phyloP scores from a whole-genome alignment of 1,139 yeast genomes.

The Suhomyces yuchorum region DNA sequence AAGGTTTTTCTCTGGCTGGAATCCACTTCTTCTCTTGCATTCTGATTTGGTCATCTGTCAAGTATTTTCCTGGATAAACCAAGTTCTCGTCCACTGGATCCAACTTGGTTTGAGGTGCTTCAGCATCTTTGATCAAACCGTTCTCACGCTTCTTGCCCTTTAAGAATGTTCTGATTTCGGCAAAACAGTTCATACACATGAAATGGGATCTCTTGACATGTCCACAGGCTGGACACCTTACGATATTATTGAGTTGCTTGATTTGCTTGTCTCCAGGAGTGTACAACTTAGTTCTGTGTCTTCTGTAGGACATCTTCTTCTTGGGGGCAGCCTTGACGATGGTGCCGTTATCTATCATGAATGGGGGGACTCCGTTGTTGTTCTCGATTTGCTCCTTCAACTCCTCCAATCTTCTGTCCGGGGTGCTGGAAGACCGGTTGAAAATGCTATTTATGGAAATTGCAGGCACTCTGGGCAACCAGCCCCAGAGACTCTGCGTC shows the following conservation, averaged over 20 bases:
- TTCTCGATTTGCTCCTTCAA: conserved; percentile 34
- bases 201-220: conserved; percentile 86
- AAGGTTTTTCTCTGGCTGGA: conserved; percentile 47
- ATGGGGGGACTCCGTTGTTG: conserved; percentile 33
- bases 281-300: conserved; percentile 79
- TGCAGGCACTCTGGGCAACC: conserved; percentile 29
- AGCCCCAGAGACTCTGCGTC: conserved; percentile 20
- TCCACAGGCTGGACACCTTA: conserved; percentile 95
- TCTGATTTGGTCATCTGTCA: conserved; percentile 46
- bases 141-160: conserved; percentile 44
- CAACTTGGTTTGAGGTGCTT: conserved; percentile 51
- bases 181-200: conserved; percentile 90
- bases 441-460: conserved; percentile 17
- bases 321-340: conserved; percentile 87
- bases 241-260: conserved; percentile 72
- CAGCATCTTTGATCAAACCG: conserved; percentile 32
- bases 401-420: conserved; percentile 34
- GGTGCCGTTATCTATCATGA: conserved; percentile 57
- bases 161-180: conserved; percentile 76
- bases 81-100: conserved; percentile 64
- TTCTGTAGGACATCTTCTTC: conserved; percentile 84
- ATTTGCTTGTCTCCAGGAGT: conserved; percentile 84
- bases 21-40: conserved; percentile 64
- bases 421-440: conserved; percentile 3
- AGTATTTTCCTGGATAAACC: conserved; percentile 71